Evolutionary conservation across 768 basidiomycete species (phyloP).

Genomic region (Rhodotorula paludigena): DNA sequence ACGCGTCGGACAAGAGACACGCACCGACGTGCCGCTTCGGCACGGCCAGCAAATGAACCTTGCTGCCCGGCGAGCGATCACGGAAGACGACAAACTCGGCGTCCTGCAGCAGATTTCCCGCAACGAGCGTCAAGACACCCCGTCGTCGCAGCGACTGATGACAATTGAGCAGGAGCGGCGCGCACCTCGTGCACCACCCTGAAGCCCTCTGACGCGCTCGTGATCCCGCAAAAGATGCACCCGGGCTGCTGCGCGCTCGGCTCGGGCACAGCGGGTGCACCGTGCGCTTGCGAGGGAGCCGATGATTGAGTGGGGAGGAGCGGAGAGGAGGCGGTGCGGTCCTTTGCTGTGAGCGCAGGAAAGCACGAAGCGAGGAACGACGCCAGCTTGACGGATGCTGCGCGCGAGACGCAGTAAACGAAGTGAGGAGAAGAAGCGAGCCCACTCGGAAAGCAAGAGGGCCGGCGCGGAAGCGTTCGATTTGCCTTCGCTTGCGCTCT

Average conservation of each 20-base stretch:
- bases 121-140: background rate
- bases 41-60: constrained; percentile 26
- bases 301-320: background rate
- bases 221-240: constrained; percentile 29
- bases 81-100: constrained; percentile 26
- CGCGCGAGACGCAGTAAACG: too few species aligned
- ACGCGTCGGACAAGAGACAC: too few species aligned
- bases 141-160: background rate
- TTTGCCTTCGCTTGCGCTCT: too few species aligned
- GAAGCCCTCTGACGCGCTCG: background rate
- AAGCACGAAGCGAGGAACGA: background rate
- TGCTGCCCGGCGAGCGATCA: constrained; percentile 20
- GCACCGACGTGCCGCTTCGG: constrained; percentile 30
- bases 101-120: constrained; percentile 20
- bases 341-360: background rate
- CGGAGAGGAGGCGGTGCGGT: too few species aligned
- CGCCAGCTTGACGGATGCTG: background rate
- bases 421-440: too few species aligned
- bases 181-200: constrained; percentile 28
- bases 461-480: too few species aligned
- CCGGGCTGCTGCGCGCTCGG: background rate
- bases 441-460: too few species aligned
- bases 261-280: too few species aligned
- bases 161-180: background rate
- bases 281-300: background rate